These are phyloP conservation scores for Micractinium sp. DNA, from an alignment of 139 green algal genomes.

Conservation along the genomic window DNA sequence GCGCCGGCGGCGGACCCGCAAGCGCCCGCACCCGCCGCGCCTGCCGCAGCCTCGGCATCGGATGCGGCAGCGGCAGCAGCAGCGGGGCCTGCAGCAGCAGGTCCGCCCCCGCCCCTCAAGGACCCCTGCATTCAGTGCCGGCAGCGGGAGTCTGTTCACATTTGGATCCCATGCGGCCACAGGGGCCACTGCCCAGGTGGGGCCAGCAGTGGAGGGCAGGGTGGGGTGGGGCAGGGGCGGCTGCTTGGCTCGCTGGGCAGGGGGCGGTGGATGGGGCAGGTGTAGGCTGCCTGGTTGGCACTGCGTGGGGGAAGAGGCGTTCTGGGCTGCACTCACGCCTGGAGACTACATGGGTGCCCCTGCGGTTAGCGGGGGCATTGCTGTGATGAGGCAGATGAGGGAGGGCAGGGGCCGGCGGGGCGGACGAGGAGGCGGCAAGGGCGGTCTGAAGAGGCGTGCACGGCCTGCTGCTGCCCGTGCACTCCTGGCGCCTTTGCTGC, in stretches of 20 bases:
- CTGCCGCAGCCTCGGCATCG: background rate
- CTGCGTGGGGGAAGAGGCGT: too few relatives aligned
- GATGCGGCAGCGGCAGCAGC: background rate
- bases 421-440: too few relatives aligned
- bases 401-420: too few relatives aligned
- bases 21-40: background rate
- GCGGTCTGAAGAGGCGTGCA: background rate
- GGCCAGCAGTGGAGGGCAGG: background rate
- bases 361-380: too few relatives aligned
- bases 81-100: background rate
- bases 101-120: background rate
- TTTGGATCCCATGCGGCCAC: constrained; percentile 34
- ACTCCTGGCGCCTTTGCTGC: too few relatives aligned
- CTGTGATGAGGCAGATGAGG: too few relatives aligned
- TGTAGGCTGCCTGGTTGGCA: too few relatives aligned
- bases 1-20: background rate
- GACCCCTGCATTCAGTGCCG: constrained; percentile 12
- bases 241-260: too few relatives aligned
- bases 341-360: too few relatives aligned
- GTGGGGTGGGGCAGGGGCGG: too few relatives aligned
- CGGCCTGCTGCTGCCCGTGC: background rate
- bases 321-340: too few relatives aligned
- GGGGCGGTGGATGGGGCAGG: background rate
- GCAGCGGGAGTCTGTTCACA: background rate
- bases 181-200: constrained; percentile 27